Base-by-base conservation (phyloP, 2,329 filamentous ascomycete genomes). In the Phaeomoniella chlamydospora region DNA sequence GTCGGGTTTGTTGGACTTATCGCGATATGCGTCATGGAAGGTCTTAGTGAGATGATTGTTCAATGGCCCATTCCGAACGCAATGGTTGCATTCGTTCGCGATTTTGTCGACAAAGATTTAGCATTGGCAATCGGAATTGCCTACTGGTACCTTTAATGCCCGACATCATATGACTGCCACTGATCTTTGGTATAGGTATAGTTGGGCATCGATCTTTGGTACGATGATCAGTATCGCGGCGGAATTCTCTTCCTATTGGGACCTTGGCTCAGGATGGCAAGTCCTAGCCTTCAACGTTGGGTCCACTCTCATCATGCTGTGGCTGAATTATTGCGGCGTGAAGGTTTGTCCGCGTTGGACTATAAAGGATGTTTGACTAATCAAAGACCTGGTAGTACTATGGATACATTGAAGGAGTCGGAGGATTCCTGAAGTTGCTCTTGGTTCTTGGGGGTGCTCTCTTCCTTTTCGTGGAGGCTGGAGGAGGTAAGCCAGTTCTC, bases 41-140 rank as follows among this genome's bases (percentile, higher is more conserved):
- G 56, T n/a, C 45, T 59, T 15, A 49, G 49, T 15, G 57, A 60
- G 35, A 49, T 60, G 46, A 48, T 59, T 2, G 46, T 48, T 4
- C 45, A 54, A 15, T 60, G 55, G 52, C 56, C 56, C 1, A 53
- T 57, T 5, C 48, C 57, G 4, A 57, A 56, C 32, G 53, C 55
- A 2, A 39, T 58, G 17, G 48, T 53, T 11, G 50, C 57, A 19
- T 59, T 54, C 30, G 52, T 58, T 4, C 42, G 49, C 11, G 45
- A 46, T 13, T 58, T 58, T 38, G 52, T 59, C 11, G 57, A 59
- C 34, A 44, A 46, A 30, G 56, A 60, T 18, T 34, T 59, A 10
- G 56, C 53, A 1, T 50, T 50, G n/a, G 46, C 52, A 4, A 47
- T 57, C 5, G 54, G 55, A 4, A 38, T 57, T 4, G 46, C 49